Evolutionary conservation across 371 early-diverging fungal genomes (phyloP), one percentile per base, ranked within the genome.

Genomic region (Mortierella sp.): DNA sequence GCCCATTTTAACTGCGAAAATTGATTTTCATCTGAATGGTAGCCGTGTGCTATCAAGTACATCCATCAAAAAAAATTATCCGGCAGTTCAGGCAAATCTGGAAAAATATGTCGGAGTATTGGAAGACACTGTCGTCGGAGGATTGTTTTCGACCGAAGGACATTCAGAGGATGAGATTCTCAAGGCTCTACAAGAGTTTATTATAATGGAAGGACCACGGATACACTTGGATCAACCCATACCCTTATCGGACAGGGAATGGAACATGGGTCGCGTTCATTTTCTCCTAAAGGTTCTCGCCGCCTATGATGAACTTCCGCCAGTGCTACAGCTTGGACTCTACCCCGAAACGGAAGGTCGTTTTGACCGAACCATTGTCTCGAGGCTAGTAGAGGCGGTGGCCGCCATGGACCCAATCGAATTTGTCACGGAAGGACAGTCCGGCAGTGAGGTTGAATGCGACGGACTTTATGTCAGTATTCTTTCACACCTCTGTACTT

Each of bases 261-360:
- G 80, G 80, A 60, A 60, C 5, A 30, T 70, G 2, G 80, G 80
- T 15, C 66, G 70, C 1, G 26, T 79, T 4, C 62, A 79, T 43
- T 69, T 73, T 58, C 15, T 73, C 45, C 61, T 79, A 19, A 63
- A 66, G 46, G 52, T 51, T n/a, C 29, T 73, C 14, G 56, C 80
- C 15, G 43, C 69, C 1, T 73, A 70, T 57, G 80, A 79, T 43
- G 74, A 79, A 51, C 47, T 70, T 18, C 56, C 73, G 1, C 61
- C 66, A 0, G 19, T 28, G 3, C 48, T 79, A 6, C 73, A 70
- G 30, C 60, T 70, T 28, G 64, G 57, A 37, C 61, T 79, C 5
- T 79, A 66, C 29, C 80, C 80, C 4, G 11, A 28, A 7, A 43
- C 45, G 19, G 53, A 30, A 18, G 15, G 12, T 9, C 4, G 56